Base-by-base conservation (phyloP, 306 rosid genomes). In the Medicago truncatula region DNA sequence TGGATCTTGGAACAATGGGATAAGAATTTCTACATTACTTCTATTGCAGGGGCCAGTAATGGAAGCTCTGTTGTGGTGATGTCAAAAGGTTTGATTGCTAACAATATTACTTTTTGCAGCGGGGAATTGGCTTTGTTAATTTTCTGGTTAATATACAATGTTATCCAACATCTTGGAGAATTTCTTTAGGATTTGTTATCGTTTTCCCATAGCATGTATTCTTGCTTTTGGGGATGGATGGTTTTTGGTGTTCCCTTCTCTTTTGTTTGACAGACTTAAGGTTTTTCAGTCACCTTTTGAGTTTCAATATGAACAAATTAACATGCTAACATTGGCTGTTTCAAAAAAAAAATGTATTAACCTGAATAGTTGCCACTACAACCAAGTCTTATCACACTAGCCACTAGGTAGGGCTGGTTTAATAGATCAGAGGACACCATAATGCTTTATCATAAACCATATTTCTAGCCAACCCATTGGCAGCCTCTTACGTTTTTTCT, bases 1-100 rank as follows among this genome's bases (percentile, higher is more conserved):
- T 84, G 87, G 87, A 84, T 84, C 44, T 72, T 84, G 80, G 87
- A 84, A 78, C 87, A 84, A 75, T 84, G 87, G 87, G 82, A 84
- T 73, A 76, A 84, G 49, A 80, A 73, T 69, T 84, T 21, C 43
- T 84, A 80, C 82, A 84, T 84, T 44, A 84, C 84, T 41, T 84
- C 87, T 67, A 72, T 84, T 72, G 93, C 97, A 78, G 98, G 98
- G 87, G 88, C 94, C 25, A 25, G 13, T 23, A 80, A 80, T 61
- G 84, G 87, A 12, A 80, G 77, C 70, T 80, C 87, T 67, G 77
- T 84, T 67, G 87, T 84, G 59, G 84, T 84, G 65, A 84, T 84
- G 87, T 84, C 87, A 59, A 80, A 80, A 80, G 87, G 87, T 84
- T 79, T 67, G 59, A 6, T 75, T 74, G 38, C 57, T 28, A 14